A percentile compares a stretch with the other conserved stretches of the same genome.
These are phyloP conservation scores for Ciborinia camelliae DNA, from an alignment of 2,329 filamentous ascomycete genomes.

Conservation along the genomic window DNA sequence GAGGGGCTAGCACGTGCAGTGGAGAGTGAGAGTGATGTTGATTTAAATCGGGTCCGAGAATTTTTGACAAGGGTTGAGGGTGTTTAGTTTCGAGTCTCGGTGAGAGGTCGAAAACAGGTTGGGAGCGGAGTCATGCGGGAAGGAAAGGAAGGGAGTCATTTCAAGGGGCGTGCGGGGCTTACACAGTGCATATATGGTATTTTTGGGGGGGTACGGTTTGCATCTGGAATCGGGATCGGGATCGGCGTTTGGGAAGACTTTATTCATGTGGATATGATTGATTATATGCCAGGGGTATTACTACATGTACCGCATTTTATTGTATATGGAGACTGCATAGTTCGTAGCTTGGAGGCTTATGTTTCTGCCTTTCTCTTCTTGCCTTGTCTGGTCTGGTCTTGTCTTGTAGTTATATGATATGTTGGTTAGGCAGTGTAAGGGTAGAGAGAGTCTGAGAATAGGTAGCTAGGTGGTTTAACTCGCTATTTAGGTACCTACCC, in stretches of 20 bases:
- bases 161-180: neutral
- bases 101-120: neutral
- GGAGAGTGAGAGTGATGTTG: slow-evolving; percentile 79
- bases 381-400: too few relatives aligned
- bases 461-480: too few relatives aligned
- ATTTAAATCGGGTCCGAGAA: slow-evolving; percentile 71
- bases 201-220: neutral
- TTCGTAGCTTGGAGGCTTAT: neutral
- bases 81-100: slow-evolving; percentile 7
- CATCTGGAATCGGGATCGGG: too few relatives aligned
- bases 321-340: neutral
- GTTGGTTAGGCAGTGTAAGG: too few relatives aligned
- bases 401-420: too few relatives aligned
- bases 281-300: neutral
- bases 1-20: slow-evolving; percentile 80
- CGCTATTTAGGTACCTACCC: too few relatives aligned
- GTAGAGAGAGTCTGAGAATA: too few relatives aligned
- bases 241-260: slow-evolving; percentile 2
- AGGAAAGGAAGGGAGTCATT: too few relatives aligned
- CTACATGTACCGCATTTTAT: neutral
- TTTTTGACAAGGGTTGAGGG: slow-evolving; percentile 71
- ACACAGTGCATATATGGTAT: slow-evolving; percentile 3
- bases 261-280: slow-evolving; percentile 9
- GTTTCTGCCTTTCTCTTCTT: too few relatives aligned
- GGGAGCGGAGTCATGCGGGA: neutral